Evolutionary conservation across 805 yeast species (phyloP).

Genomic region (Pichia scutulata): DNA sequence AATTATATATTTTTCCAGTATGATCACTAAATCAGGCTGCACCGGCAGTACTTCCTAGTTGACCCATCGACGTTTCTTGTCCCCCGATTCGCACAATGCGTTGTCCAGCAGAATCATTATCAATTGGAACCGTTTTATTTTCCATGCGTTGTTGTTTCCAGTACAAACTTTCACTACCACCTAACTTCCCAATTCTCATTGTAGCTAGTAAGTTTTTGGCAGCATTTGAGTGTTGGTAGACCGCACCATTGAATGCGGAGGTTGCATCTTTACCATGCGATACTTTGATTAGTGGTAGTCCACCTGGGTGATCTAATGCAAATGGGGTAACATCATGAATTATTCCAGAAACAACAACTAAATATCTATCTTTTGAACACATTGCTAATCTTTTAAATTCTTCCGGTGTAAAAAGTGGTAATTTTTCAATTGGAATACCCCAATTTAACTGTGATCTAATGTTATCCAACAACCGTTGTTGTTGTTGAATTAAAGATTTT

Average conservation of each 20-base stretch:
- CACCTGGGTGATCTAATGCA: slow-evolving; percentile 92
- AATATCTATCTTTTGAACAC: slow-evolving; percentile 31
- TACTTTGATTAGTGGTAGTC: slow-evolving; percentile 64
- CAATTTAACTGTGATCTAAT: slow-evolving; percentile 76
- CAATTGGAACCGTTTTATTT: slow-evolving; percentile 56
- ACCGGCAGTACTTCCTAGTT: slow-evolving; percentile 46
- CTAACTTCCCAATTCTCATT: slow-evolving; percentile 86
- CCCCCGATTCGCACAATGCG: slow-evolving; percentile 53
- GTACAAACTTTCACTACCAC: slow-evolving; percentile 73
- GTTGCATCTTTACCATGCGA: slow-evolving; percentile 93
- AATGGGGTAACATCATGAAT: slow-evolving; percentile 92
- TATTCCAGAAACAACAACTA: slow-evolving; percentile 81
- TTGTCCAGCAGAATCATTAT: slow-evolving; percentile 46
- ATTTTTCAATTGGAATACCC: slow-evolving; percentile 88
- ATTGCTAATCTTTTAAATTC: slow-evolving; percentile 36
- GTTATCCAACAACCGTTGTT: slow-evolving; percentile 71
- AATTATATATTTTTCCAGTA: background rate
- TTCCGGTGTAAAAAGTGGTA: slow-evolving; percentile 55
- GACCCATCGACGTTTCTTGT: slow-evolving; percentile 43
- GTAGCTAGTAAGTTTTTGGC: slow-evolving; percentile 87
- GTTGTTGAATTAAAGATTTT: slow-evolving; percentile 69
- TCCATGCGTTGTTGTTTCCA: slow-evolving; percentile 68
- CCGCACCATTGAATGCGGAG: slow-evolving; percentile 91
- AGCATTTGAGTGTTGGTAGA: slow-evolving; percentile 86
- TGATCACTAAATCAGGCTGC: slow-evolving; percentile 35